Evolutionary conservation across 2,329 filamentous ascomycete genomes (phyloP), one percentile per base, ranked within the genome.

Genomic region (Fusarium pseudocircinatum): DNA sequence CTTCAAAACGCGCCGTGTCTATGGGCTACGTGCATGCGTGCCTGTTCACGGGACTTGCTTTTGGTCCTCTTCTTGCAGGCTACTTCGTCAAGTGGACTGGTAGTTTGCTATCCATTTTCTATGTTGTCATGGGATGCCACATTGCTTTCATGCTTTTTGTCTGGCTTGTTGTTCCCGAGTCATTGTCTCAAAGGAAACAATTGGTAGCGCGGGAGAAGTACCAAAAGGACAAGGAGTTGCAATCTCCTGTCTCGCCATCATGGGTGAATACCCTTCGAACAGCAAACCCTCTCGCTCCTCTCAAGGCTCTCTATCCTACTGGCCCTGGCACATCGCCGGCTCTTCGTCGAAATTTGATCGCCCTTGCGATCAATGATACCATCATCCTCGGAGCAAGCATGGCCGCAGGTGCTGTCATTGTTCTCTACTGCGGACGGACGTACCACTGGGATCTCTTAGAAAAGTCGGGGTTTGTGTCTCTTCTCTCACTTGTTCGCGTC

Each of bases 11-110:
- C 26, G 93, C 92, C 67, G 93, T 97, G 13, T 90, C 91, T 9
- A 96, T 98, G 81, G 95, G 94, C 12, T 96, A 95, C 79, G 92
- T 98, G 77, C 94, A 98, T 77, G 95, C 94, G 16, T 95, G 92
- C 75, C 86, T 99, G 14, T 98, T 97, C 81, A 88, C 89, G 4
- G 96, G 96, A n/a, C 90, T 98, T 50, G 96, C 96, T 0, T 83
- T 96, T 37, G 96, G 96, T 0, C 96, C 96, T 13, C 87, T 97
- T 6, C 79, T 97, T 28, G 92, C 95, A 1, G 95, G 93, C 5
- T 92, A 93, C 75, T 85, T 98, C 47, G 92, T 97, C 77, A 89
- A 93, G 77, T 88, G 87, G 81, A 95, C 93, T 0, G 93, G 93
- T 13, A 90, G 89, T 47, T 86, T 97, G 22, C 81, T 98, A 12